phyloP scores from a whole-genome alignment of 1,284 basidiomycete species.

The Exobasidium cylindrosporum region DNA sequence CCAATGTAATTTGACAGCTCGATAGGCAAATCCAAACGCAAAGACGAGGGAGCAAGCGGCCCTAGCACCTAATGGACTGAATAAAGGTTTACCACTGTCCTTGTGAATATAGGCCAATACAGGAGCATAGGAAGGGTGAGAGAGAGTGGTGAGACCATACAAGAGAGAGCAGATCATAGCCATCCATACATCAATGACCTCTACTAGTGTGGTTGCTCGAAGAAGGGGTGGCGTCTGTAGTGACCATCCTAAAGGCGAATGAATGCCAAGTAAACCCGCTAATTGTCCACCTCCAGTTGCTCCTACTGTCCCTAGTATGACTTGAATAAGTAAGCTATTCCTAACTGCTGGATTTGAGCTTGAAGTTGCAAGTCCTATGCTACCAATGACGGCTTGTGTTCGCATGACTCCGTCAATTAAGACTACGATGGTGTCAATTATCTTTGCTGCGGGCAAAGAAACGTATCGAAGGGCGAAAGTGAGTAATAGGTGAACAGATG shows the following conservation, averaged over 20 bases:
- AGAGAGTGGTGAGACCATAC: constrained; percentile 28
- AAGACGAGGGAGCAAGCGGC: constrained; percentile 40
- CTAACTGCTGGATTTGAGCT: constrained; percentile 26
- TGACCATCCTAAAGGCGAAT: constrained; percentile 38
- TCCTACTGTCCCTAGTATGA: constrained; percentile 35
- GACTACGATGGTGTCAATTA: constrained; percentile 33
- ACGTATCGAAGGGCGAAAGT: constrained; percentile 12
- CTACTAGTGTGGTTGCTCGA: constrained; percentile 24
- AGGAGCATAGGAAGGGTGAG: constrained; percentile 24
- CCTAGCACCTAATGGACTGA: constrained; percentile 28
- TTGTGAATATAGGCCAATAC: constrained; percentile 7
- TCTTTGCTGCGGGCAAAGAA: constrained; percentile 17
- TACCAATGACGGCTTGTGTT: constrained; percentile 31
- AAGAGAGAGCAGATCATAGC: constrained; percentile 29
- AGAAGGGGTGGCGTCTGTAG: constrained; percentile 35
- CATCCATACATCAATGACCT: constrained; percentile 35
- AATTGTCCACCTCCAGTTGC: constrained; percentile 41
- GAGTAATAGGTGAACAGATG: constrained; percentile 32
- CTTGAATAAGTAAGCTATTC: constrained; percentile 25
- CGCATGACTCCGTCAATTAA: constrained; percentile 39
- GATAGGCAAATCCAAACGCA: constrained; percentile 27
- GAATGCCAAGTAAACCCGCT: constrained; percentile 39
- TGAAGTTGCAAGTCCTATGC: constrained; percentile 28
- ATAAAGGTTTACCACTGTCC: constrained; percentile 4
- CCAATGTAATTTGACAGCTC: constrained; percentile 33